Percentiles rank a stretch among this genome's conserved stretches.
Conservation (phyloP, 2,329 filamentous ascomycete genomes). For the Exophiala dermatitidis region DNA sequence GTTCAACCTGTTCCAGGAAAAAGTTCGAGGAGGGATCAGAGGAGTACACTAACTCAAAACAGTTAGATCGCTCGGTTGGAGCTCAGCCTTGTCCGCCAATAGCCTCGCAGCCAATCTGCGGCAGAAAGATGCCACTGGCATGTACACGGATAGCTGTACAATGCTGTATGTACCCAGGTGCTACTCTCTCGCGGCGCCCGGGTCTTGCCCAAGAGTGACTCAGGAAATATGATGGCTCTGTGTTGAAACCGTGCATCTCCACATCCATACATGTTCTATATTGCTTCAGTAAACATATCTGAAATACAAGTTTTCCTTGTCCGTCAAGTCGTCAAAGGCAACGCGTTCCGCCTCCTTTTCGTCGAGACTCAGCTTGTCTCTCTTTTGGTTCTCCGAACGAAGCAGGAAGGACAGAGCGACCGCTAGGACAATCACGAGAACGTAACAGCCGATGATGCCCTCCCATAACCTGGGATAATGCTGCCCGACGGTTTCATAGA, state of each 20-base stretch:
- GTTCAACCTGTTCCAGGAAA: not conserved
- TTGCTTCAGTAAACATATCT: constrained; percentile 47
- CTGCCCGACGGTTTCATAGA: constrained; percentile 54
- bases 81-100: constrained; percentile 1
- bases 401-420: constrained; percentile 53
- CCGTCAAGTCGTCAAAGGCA: constrained; percentile 62
- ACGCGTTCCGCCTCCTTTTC: constrained; percentile 57
- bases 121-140: too few relatives aligned
- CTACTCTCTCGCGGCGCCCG: too few relatives aligned
- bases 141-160: too few relatives aligned
- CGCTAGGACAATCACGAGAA: constrained; percentile 57
- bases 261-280: too few relatives aligned
- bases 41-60: not conserved
- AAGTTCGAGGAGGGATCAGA: constrained; percentile 1
- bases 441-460: constrained; percentile 60
- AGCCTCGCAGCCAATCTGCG: not conserved
- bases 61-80: not conserved
- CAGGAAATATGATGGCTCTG: too few relatives aligned
- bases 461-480: constrained; percentile 69
- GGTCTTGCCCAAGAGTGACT: too few relatives aligned
- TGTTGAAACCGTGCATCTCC: too few relatives aligned
- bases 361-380: constrained; percentile 45
- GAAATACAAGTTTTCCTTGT: constrained; percentile 62
- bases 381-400: constrained; percentile 50
- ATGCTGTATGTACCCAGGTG: too few relatives aligned